These are phyloP conservation scores for Boletus albobrunnescens DNA, from an alignment of 1,284 basidiomycete genomes.

Conservation along the genomic window DNA sequence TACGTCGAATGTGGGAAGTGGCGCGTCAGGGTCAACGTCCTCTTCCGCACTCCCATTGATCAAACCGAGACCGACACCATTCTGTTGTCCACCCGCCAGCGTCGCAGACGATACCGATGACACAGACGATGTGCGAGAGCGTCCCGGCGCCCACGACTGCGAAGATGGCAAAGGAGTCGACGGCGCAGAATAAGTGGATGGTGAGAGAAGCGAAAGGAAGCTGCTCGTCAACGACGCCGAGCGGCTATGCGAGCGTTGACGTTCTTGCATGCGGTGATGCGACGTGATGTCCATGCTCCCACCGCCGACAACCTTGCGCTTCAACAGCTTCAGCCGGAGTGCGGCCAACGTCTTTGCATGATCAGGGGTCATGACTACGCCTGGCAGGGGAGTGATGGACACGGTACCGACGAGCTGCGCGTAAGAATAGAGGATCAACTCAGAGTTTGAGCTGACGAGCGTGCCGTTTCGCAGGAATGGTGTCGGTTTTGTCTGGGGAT, in stretches of 20 bases:
- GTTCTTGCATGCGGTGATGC: constrained; percentile 33
- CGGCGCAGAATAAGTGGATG: constrained; percentile 30
- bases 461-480: constrained; percentile 36
- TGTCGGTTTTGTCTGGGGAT: constrained; percentile 12
- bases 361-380: constrained; percentile 33
- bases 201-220: constrained; percentile 52
- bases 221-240: constrained; percentile 54
- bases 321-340: constrained; percentile 50
- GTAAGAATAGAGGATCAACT: constrained; percentile 83
- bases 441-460: constrained; percentile 48
- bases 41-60: constrained; percentile 32
- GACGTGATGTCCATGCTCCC: constrained; percentile 73
- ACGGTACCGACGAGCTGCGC: constrained; percentile 76
- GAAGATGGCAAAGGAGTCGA: constrained; percentile 25
- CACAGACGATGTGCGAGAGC: constrained; percentile 21
- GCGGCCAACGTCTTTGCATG: constrained; percentile 42
- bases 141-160: constrained; percentile 22
- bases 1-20: constrained; percentile 76
- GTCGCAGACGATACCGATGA: constrained; percentile 11
- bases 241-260: constrained; percentile 41
- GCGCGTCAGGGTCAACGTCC: constrained; percentile 58
- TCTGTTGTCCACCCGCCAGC: constrained; percentile 8
- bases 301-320: constrained; percentile 56
- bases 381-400: constrained; percentile 39
- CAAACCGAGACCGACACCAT: constrained; percentile 24